A percentile compares a stretch with the other conserved stretches of the same genome.
Conservation (phyloP, 139 green algal species). For the Chloropicon primus region DNA sequence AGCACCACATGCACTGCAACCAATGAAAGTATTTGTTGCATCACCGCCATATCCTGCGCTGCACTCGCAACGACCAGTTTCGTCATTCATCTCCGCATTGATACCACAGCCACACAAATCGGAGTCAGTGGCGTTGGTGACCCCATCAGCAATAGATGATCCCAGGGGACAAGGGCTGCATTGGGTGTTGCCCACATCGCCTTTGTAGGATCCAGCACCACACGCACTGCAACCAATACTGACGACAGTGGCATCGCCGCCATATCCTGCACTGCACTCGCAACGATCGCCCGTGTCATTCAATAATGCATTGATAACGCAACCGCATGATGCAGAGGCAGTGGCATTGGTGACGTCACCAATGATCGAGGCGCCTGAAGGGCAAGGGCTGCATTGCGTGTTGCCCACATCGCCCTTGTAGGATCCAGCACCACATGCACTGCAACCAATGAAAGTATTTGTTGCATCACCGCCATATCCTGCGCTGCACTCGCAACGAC, state of each 20-base stretch:
- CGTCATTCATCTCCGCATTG: not conserved
- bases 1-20: too few species aligned
- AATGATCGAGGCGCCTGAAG: not conserved
- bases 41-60: too few species aligned
- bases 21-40: too few species aligned
- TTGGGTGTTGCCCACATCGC: not conserved
- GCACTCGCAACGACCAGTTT: too few species aligned
- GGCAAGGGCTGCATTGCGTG: not conserved
- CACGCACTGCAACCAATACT: not conserved
- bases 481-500: not conserved
- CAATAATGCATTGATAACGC: not conserved
- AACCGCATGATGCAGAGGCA: not conserved
- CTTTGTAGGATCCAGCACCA: not conserved
- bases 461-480: not conserved
- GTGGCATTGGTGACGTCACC: not conserved
- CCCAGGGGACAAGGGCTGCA: not conserved
- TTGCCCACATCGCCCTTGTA: not conserved
- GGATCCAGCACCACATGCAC: not conserved
- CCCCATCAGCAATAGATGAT: not conserved
- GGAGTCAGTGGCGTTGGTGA: not conserved
- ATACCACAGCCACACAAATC: not conserved
- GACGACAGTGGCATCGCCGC: not conserved
- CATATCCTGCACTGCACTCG: not conserved
- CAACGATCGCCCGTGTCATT: not conserved
- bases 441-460: not conserved